Base-by-base conservation (phyloP, 805 yeast genomes). In the Tetrapisispora arboricola region DNA sequence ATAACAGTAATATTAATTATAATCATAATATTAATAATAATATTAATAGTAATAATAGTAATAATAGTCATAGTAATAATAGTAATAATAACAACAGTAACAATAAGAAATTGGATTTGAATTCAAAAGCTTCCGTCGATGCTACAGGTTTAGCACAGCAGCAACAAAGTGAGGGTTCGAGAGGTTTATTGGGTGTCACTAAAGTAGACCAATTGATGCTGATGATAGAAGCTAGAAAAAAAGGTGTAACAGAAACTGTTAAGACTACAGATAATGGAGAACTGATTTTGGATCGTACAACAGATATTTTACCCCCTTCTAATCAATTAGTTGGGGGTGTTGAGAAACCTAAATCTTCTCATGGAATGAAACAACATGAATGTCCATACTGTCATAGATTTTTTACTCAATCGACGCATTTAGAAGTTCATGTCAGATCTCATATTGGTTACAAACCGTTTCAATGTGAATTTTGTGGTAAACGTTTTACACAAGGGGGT, bases 131-230 rank as follows among this genome's bases (percentile, higher is more conserved):
- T 7, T 15, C 30, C 17, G 18, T 21, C 15, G 29, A 24, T 22
- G 21, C 17, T 18, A 6, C 19, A 19, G 12, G 26, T 18, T 7
- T 27, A 15, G 13, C 36, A 6, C 40, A 20, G 10, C 37, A 39
- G 5, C 40, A 20, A 13, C 37, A 39, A 61, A 65, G 41, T 17
- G 83, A 78, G 34, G 84, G 78, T 49, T 80, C 81, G 1, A 64
- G 84, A 39, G 85, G 87, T 3, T 63, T 80, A 18, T 60, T 85
- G 6, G 95, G 95, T 2, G 86, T 88, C 3, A 88, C 95, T 0
- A 84, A 84, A 55, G 84, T 88, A 21, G 97, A 88, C 62, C 94
- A 82, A 53, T 66, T 88, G 53, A 86, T 88, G 96, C 68, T 88
- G 37, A 84, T 86, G 29, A 82, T 88, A 40, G 95, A 88, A 60